A percentile compares a stretch with the other conserved stretches of the same genome.
Evolutionary conservation across 2,329 filamentous ascomycete species (phyloP).

Genomic region (Aureobasidium sp.): DNA sequence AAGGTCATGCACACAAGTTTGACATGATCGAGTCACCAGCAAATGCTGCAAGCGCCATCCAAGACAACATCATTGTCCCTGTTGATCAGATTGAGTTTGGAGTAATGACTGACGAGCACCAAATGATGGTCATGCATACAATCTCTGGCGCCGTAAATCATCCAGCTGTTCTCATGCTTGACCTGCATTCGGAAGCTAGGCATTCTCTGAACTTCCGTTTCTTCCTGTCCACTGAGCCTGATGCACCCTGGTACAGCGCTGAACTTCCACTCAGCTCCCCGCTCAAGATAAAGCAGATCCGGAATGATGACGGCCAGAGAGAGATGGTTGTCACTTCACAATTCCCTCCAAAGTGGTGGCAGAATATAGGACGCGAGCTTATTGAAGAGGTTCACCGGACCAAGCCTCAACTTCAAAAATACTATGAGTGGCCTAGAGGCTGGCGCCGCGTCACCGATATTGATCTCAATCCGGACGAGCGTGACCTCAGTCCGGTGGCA

Average conservation of each 20-base stretch:
- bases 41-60: slow-evolving; percentile 6
- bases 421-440: slow-evolving; percentile 46
- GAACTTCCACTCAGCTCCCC: slow-evolving; percentile 5
- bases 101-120: slow-evolving; percentile 44
- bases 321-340: slow-evolving; percentile 30
- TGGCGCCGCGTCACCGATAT: slow-evolving; percentile 62
- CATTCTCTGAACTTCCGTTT: slow-evolving; percentile 16
- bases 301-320: background rate
- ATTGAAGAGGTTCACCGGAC: slow-evolving; percentile 27
- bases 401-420: slow-evolving; percentile 40
- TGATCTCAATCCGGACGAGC: slow-evolving; percentile 32
- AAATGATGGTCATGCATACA: slow-evolving; percentile 55
- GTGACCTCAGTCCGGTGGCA: slow-evolving; percentile 9
- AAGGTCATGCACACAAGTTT: background rate
- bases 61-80: slow-evolving; percentile 19
- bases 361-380: slow-evolving; percentile 28
- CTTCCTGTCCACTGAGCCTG: background rate
- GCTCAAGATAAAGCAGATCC: background rate
- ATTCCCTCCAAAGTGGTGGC: slow-evolving; percentile 33
- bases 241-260: background rate
- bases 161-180: slow-evolving; percentile 12
- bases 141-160: slow-evolving; percentile 19
- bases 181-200: slow-evolving; percentile 1
- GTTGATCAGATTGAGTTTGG: slow-evolving; percentile 52
- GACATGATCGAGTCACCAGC: background rate